Evolutionary conservation across 2,329 filamentous ascomycete species (phyloP).

Genomic region (Ophiostoma perfectum): DNA sequence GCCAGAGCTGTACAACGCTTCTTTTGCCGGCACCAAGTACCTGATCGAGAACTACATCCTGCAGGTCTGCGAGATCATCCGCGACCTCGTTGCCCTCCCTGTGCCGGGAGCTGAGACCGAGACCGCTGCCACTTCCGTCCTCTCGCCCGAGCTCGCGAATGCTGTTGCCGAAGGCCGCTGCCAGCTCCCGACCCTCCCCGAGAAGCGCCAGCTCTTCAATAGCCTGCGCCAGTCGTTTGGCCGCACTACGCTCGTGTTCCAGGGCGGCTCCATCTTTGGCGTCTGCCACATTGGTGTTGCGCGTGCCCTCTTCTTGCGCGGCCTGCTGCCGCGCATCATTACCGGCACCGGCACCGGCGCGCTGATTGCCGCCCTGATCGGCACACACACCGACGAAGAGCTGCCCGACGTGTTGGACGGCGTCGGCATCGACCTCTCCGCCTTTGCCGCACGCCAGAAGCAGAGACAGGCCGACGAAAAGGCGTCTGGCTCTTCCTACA

Average conservation of each 20-base stretch:
- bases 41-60: conserved; percentile 88
- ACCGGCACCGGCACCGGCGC: conserved; percentile 87
- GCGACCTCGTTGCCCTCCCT: conserved; percentile 65
- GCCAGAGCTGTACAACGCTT: conserved; percentile 73
- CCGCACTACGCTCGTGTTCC: conserved; percentile 75
- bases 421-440: conserved; percentile 74
- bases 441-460: conserved; percentile 52
- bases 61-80: conserved; percentile 73
- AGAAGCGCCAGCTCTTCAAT: conserved; percentile 77
- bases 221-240: conserved; percentile 86
- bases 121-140: not conserved
- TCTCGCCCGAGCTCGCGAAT: conserved; percentile 23
- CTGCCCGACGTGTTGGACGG: conserved; percentile 70
- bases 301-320: conserved; percentile 75
- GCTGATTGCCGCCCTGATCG: conserved; percentile 80
- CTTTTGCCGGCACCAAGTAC: conserved; percentile 82
- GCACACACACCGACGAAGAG: conserved; percentile 81
- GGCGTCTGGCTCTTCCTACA: not conserved
- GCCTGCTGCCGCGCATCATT: conserved; percentile 81
- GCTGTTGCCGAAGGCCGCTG: conserved; percentile 24
- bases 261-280: conserved; percentile 88
- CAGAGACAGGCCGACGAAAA: not conserved
- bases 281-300: conserved; percentile 86
- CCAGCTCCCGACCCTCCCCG: conserved; percentile 18
- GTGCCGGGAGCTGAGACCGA: conserved; percentile 33